Percentiles rank a stretch among this genome's conserved stretches.
Evolutionary conservation across 768 basidiomycete genomes (phyloP).

Genomic region (Infundibulicybe gibba): DNA sequence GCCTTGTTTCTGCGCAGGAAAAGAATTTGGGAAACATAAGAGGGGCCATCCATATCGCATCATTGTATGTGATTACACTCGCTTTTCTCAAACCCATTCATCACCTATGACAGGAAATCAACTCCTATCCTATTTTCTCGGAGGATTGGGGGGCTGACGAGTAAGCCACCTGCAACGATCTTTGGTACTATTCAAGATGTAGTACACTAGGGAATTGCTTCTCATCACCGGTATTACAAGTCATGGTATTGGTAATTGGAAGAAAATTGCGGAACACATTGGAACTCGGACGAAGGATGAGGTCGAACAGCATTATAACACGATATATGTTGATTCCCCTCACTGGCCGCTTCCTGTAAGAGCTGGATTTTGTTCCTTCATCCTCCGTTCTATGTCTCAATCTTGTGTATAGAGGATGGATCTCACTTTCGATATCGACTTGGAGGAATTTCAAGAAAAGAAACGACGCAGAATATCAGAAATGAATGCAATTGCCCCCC

Average conservation of each 20-base stretch:
- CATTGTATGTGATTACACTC: constrained; percentile 53
- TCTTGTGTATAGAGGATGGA: constrained; percentile 42
- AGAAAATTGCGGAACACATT: constrained; percentile 91
- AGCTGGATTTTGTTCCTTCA: constrained; percentile 4
- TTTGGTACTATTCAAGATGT: not conserved
- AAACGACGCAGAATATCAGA: constrained; percentile 87
- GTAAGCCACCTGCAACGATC: constrained; percentile 37
- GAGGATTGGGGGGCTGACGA: constrained; percentile 99
- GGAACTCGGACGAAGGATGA: constrained; percentile 94
- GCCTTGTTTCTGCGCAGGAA: constrained; percentile 87
- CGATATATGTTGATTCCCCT: constrained; percentile 75
- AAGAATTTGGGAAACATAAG: constrained; percentile 84
- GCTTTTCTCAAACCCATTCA: not conserved
- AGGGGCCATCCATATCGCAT: constrained; percentile 88
- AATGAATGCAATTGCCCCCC: constrained; percentile 60
- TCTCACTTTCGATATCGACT: constrained; percentile 63
- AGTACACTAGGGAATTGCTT: constrained; percentile 67
- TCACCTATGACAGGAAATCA: constrained; percentile 65
- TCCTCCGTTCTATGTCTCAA: constrained; percentile 8
- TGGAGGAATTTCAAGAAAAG: constrained; percentile 80
- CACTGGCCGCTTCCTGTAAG: constrained; percentile 82
- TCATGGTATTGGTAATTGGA: constrained; percentile 95
- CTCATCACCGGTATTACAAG: constrained; percentile 84
- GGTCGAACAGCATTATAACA: constrained; percentile 84
- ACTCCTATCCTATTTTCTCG: constrained; percentile 93